These are phyloP conservation scores for Globisporangium recalcitrans DNA, from an alignment of 352 stramenopile species.

Conservation along the genomic window DNA sequence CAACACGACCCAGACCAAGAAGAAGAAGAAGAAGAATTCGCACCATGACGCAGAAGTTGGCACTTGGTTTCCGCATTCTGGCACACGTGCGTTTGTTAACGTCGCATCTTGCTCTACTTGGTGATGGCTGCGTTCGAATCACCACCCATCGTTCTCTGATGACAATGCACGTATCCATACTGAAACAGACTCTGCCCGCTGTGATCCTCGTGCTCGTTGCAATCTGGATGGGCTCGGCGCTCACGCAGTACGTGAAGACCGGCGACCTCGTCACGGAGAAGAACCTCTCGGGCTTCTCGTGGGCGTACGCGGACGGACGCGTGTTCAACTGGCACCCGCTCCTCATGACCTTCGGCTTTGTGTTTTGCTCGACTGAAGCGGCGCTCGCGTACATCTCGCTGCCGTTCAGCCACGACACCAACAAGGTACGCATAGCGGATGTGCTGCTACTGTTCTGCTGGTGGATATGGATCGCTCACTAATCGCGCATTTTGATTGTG, in stretches of 20 bases:
- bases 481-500: neutral
- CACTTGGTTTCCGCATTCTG: neutral
- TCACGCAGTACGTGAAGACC: conserved; percentile 50
- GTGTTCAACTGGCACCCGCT: conserved; percentile 88
- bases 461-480: neutral
- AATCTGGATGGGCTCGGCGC: conserved; percentile 66
- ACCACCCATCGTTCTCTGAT: neutral
- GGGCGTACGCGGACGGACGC: conserved; percentile 41
- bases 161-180: too few relatives aligned
- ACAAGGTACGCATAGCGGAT: conserved; percentile 37
- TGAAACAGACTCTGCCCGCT: conserved; percentile 38
- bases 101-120: neutral
- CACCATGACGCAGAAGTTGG: conserved; percentile 4
- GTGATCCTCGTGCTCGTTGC: conserved; percentile 60
- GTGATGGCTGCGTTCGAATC: neutral
- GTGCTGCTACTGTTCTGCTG: too few relatives aligned
- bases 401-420: conserved; percentile 57
- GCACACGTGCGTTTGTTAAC: neutral
- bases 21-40: neutral
- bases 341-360: conserved; percentile 81
- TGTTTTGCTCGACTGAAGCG: conserved; percentile 71
- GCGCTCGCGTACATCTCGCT: conserved; percentile 64
- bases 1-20: neutral
- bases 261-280: conserved; percentile 38
- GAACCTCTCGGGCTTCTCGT: conserved; percentile 65